These are phyloP conservation scores for Kodamaea neixiangensis DNA, from an alignment of 805 yeast genomes.

Conservation along the genomic window DNA sequence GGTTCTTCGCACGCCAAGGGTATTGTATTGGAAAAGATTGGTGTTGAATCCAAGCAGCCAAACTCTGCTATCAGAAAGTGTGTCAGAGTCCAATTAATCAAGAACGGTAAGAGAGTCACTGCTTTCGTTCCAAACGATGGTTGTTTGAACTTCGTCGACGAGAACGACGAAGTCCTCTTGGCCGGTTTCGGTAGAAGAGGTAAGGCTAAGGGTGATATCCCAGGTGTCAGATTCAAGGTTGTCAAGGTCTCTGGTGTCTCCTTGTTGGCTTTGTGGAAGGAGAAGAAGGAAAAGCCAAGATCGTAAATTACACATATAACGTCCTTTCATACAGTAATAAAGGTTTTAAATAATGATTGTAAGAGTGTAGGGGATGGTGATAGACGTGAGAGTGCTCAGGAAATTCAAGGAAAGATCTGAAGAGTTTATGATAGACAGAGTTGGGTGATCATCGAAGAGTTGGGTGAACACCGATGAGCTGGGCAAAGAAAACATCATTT, in stretches of 20 bases:
- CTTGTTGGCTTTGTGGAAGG: conserved; percentile 99
- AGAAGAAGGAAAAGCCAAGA: conserved; percentile 99
- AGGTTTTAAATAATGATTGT: conserved; percentile 5
- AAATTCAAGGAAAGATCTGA: too few species aligned
- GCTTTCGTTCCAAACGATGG: conserved; percentile 99
- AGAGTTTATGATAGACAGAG: too few species aligned
- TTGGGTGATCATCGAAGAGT: too few species aligned
- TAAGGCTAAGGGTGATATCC: conserved; percentile 99
- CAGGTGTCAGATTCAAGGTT: conserved; percentile 99
- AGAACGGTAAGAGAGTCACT: conserved; percentile 99
- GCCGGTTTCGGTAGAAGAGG: conserved; percentile 99
- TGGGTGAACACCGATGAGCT: too few species aligned
- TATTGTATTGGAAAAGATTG: conserved; percentile 98
- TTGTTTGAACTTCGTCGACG: conserved; percentile 99
- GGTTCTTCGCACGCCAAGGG: conserved; percentile 99
- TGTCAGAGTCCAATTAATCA: conserved; percentile 99
- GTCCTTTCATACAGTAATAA: conserved; percentile 14
- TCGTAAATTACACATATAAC: conserved; percentile 54
- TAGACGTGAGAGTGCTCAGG: too few species aligned
- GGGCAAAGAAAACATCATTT: too few species aligned
- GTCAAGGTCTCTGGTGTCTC: conserved; percentile 99
- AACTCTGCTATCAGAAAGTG: conserved; percentile 99
- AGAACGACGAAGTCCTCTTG: conserved; percentile 98
- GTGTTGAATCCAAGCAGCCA: conserved; percentile 99
- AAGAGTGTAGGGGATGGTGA: background rate